Evolutionary conservation across 345 rosid genomes (phyloP).

Genomic region (Eucalyptus pumila): DNA sequence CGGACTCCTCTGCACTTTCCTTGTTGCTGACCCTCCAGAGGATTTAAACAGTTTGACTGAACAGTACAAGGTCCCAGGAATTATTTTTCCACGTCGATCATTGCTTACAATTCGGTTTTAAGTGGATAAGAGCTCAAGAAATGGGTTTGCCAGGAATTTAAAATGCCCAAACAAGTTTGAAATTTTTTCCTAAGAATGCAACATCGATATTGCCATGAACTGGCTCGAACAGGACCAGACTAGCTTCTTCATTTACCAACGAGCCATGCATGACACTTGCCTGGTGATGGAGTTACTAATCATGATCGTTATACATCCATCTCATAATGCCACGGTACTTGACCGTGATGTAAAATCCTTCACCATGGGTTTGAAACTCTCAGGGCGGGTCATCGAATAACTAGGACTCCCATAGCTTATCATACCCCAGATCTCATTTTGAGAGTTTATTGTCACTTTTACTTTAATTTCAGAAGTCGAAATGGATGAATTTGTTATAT

Average conservation of each 20-base stretch:
- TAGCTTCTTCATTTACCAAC: not conserved
- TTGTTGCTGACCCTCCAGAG: not conserved
- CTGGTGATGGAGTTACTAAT: not conserved
- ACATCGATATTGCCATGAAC: not conserved
- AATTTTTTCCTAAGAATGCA: not conserved
- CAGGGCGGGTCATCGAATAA: not conserved
- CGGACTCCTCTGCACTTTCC: not conserved
- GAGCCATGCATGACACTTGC: not conserved
- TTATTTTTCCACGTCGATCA: not conserved
- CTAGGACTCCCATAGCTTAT: not conserved
- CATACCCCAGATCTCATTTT: not conserved
- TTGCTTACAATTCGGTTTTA: not conserved
- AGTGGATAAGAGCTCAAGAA: not conserved
- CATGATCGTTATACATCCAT: not conserved
- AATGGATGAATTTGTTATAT: not conserved
- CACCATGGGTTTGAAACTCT: not conserved
- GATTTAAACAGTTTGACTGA: not conserved
- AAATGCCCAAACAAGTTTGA: not conserved
- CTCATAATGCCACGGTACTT: not conserved
- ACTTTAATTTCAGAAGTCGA: not conserved
- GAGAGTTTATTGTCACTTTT: not conserved
- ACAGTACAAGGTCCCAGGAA: not conserved
- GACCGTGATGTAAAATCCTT: not conserved
- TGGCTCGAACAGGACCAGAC: not conserved
- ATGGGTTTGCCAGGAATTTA: not conserved